Evolutionary conservation across 73 alveolate species (phyloP).

Genomic region (Blepharisma japonicum): DNA sequence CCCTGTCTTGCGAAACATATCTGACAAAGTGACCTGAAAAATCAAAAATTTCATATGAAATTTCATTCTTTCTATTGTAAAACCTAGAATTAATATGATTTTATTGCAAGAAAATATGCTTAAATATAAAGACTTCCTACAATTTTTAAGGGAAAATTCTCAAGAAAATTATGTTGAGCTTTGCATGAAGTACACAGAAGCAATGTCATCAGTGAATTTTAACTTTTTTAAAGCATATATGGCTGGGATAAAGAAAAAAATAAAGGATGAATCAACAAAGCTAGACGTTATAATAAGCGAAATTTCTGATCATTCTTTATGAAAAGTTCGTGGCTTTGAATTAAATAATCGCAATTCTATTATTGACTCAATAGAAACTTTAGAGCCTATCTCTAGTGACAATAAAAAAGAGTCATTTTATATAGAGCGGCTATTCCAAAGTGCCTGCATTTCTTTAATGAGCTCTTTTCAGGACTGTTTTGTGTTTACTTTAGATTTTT

Average conservation of each 20-base stretch:
- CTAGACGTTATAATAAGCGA: constrained; percentile 36
- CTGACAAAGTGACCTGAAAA: constrained; percentile 47
- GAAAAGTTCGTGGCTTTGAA: constrained; percentile 11
- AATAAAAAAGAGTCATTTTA: constrained; percentile 20
- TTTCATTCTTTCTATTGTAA: constrained; percentile 46
- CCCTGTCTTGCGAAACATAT: constrained; percentile 61
- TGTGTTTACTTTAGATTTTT: constrained; percentile 10
- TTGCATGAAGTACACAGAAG: constrained; percentile 47
- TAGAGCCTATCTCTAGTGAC: neutral
- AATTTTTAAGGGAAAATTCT: constrained; percentile 43
- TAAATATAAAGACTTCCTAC: constrained; percentile 45
- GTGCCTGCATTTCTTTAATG: neutral
- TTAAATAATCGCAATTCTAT: neutral
- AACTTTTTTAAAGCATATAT: constrained; percentile 38
- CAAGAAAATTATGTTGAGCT: constrained; percentile 58
- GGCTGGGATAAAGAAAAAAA: constrained; percentile 45
- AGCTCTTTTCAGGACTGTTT: neutral
- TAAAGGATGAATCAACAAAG: constrained; percentile 51
- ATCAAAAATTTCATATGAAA: constrained; percentile 45
- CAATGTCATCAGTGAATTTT: constrained; percentile 45
- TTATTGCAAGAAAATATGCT: constrained; percentile 53
- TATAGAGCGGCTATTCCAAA: constrained; percentile 15
- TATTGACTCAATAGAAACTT: neutral
- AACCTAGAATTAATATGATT: constrained; percentile 62
- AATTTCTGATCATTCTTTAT: neutral